Conservation (phyloP, 2,329 filamentous ascomycete genomes). For the Thielaviopsis cerberus region DNA sequence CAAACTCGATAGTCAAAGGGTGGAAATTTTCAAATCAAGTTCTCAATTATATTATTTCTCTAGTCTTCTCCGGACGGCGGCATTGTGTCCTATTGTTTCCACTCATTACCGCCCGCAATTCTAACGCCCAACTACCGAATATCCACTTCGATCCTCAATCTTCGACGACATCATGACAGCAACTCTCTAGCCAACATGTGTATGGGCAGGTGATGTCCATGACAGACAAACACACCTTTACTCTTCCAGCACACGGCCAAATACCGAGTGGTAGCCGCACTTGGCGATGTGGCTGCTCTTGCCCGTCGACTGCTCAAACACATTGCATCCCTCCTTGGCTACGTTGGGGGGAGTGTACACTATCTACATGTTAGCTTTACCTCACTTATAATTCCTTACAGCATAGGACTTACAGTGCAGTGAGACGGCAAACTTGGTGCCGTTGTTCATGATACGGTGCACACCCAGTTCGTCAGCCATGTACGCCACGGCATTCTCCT, state of each 20-base stretch:
- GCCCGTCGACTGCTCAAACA: constrained; percentile 63
- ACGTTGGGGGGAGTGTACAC: constrained; percentile 82
- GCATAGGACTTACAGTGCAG: constrained; percentile 44
- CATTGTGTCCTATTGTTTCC: constrained; percentile 11
- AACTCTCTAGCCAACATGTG: not conserved
- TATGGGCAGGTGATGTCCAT: not conserved
- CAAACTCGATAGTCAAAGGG: not conserved
- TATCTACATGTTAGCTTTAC: constrained; percentile 17
- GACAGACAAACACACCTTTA: constrained; percentile 11
- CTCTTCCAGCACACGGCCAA: constrained; percentile 30
- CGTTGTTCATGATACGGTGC: constrained; percentile 63
- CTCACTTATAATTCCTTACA: not conserved
- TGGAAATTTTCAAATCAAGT: not conserved
- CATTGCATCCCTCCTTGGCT: constrained; percentile 59
- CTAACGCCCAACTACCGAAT: not conserved
- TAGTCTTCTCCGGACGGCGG: not conserved
- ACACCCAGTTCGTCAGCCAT: constrained; percentile 83
- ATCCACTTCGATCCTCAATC: not conserved
- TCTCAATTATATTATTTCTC: not conserved
- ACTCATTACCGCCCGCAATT: constrained; percentile 4
- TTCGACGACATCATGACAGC: not conserved
- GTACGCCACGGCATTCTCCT: constrained; percentile 61
- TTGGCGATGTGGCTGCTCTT: constrained; percentile 52
- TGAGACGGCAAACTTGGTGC: constrained; percentile 61
- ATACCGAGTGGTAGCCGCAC: constrained; percentile 52